Evolutionary conservation across 148 eudicot species (phyloP), one percentile per base, ranked within the genome.

Genomic region (Camellia sinensis): DNA sequence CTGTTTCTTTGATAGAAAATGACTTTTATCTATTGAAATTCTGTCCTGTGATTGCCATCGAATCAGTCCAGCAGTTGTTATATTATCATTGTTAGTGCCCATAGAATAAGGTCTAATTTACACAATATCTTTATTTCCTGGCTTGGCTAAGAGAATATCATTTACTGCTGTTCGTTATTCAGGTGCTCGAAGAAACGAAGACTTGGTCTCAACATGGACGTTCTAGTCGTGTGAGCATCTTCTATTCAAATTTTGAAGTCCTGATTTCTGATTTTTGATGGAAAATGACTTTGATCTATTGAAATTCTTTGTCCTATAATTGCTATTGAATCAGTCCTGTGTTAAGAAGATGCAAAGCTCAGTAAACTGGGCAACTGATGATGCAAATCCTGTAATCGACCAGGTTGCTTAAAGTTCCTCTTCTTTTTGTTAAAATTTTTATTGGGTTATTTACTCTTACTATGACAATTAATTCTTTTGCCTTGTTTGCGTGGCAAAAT

Each of bases 331-430:
- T 59, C 82, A 75, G 85, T 22, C 45, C 13, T n/a, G 76, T 11
- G 15, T 21, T 18, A 44, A 83, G 74, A 75, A 40, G 56, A 22
- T 45, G 8, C 57, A 66, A 62, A 46, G 66, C 29, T 74, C 73
- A 57, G 29, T 9, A 41, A 46, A 56, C 13, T 56, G 45, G 41
- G 81, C 53, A 59, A 43, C 22, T n/a, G 62, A 12, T 6, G 65
- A 29, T 62, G 64, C 63, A 37, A 60, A 70, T 29, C 72, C 59
- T 67, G 79, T 29, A 21, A 73, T 48, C 2, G 85, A 83, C 67
- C 37, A 83, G 85, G 85, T 83, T 74, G 60, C 59, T 65, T 52
- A 21, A 52, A 78, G 21, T 57, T 57, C 48, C 50, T 69, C 11
- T 18, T 13, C 10, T 12, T 22, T 0, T 46, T 4, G 11, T 8